A percentile compares a stretch with the other conserved stretches of the same genome.
Conservation (phyloP, 306 rosid species). For the Styphnolobium japonicum region DNA sequence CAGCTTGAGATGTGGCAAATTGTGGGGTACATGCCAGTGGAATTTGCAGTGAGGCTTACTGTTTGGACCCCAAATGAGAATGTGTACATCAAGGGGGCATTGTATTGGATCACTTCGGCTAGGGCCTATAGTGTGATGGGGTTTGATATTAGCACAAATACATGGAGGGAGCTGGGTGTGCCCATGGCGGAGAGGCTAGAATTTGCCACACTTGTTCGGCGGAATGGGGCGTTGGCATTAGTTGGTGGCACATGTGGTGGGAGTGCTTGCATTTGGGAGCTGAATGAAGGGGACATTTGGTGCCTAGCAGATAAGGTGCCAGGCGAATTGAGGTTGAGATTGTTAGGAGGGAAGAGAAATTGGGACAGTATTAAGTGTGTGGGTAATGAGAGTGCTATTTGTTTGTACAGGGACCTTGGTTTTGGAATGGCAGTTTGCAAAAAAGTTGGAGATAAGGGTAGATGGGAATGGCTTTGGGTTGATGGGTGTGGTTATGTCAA, state of each 20-base stretch:
- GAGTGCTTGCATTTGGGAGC: slow-evolving; percentile 57
- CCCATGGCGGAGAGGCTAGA: slow-evolving; percentile 67
- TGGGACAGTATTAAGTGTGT: slow-evolving; percentile 72
- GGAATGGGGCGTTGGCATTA: slow-evolving; percentile 44
- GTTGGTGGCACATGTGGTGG: slow-evolving; percentile 55
- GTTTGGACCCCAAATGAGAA: slow-evolving; percentile 82
- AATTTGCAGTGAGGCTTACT: slow-evolving; percentile 68
- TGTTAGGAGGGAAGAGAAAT: slow-evolving; percentile 41
- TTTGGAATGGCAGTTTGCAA: slow-evolving; percentile 64
- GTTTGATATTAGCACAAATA: slow-evolving; percentile 33
- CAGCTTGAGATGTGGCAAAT: slow-evolving; percentile 37
- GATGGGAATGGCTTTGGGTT: slow-evolving; percentile 72
- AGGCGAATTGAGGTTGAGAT: slow-evolving; percentile 45
- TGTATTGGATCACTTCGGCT: slow-evolving; percentile 82
- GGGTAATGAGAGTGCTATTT: slow-evolving; percentile 45
- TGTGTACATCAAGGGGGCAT: slow-evolving; percentile 37
- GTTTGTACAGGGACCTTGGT: slow-evolving; percentile 57
- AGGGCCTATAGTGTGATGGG: slow-evolving; percentile 63
- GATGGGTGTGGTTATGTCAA: slow-evolving; percentile 47
- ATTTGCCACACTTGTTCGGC: slow-evolving; percentile 54
- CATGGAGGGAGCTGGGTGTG: slow-evolving; percentile 59
- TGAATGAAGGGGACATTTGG: slow-evolving; percentile 50
- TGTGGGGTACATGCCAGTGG: slow-evolving; percentile 52
- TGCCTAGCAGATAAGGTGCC: slow-evolving; percentile 53
- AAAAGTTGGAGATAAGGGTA: slow-evolving; percentile 13